Evolutionary conservation across 306 rosid genomes (phyloP), one percentile per base, ranked within the genome.

Genomic region (Sicyos baderoa): DNA sequence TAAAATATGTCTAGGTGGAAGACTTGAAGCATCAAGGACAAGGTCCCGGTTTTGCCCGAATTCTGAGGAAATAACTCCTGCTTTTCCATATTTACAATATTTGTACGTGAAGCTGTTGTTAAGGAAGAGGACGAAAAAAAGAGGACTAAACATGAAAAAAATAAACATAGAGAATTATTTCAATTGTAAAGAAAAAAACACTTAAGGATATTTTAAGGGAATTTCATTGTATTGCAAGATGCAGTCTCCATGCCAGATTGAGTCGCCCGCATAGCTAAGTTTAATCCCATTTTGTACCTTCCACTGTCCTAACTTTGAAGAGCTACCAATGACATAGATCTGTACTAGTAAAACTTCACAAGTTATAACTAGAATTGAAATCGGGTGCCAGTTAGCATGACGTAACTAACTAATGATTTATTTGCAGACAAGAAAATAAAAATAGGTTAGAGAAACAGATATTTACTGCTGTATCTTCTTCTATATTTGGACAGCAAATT

Each of bases 241-340:
- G 74, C 84, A 84, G 67, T 87, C 97, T 68, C 85, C 96, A 79
- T 85, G 88, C 97, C 98, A 93, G 76, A 85, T 80, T 52, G 80
- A 85, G 74, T 88, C 91, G 69, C 98, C 91, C 23, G 81, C 77
- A 79, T 85, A 86, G 79, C 81, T 83, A 62, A 93, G 98, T 81
- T 86, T 86, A 71, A 93, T 79, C 48, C 87, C 96, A 82, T 77
- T 70, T 49, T 83, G 82, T 64, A 74, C 79, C 75, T 88, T 88
- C 97, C 97, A 93, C 45, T 79, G 82, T 37, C 98, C 98, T 82
- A 93, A 79, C 71, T 89, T 82, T 47, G 79, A 11, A 72, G 82
- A 79, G 83, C 86, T 84, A 76, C 98, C 98, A 57, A 80, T 81
- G 79, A 86, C 86, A 66, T 78, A 83, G 75, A 93, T 71, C 98